These are phyloP conservation scores for Fomitopsis serialis DNA, from an alignment of 768 basidiomycete species.

Conservation along the genomic window DNA sequence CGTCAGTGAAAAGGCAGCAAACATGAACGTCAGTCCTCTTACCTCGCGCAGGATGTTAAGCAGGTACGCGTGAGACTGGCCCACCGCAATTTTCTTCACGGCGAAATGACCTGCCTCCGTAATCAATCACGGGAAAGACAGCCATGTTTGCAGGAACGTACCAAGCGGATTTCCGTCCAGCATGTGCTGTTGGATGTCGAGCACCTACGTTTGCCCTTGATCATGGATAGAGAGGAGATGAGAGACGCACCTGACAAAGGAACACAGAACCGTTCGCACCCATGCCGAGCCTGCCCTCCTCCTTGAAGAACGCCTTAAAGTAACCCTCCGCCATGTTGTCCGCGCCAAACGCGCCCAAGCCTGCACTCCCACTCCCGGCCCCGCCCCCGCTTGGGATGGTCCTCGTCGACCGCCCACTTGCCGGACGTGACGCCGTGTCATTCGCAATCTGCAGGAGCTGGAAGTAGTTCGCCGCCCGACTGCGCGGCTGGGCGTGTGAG, in stretches of 20 bases:
- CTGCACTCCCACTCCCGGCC: not conserved
- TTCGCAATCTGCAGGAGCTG: constrained; percentile 71
- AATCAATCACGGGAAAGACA: constrained; percentile 1
- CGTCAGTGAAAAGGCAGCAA: not conserved
- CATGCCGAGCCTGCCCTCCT: constrained; percentile 87
- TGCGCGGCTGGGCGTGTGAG: constrained; percentile 34
- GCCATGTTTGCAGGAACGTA: constrained; percentile 21
- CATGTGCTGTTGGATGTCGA: constrained; percentile 50
- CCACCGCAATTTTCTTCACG: constrained; percentile 95
- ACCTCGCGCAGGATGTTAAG: constrained; percentile 78
- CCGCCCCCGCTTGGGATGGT: not conserved
- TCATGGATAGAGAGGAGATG: not conserved
- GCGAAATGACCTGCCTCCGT: constrained; percentile 67
- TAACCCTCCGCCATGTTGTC: constrained; percentile 88
- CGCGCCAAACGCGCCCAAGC: constrained; percentile 46
- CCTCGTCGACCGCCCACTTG: constrained; percentile 8
- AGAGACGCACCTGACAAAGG: constrained; percentile 66
- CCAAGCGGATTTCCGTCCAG: constrained; percentile 84
- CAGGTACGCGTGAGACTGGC: constrained; percentile 82
- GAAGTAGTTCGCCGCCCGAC: constrained; percentile 73
- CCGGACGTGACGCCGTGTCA: constrained; percentile 39
- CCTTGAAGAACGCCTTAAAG: constrained; percentile 88
- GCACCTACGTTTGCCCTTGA: not conserved
- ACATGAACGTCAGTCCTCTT: not conserved
- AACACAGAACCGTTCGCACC: constrained; percentile 91